Evolutionary conservation across 2,329 filamentous ascomycete genomes (phyloP), one percentile per base, ranked within the genome.

Genomic region (Fusarium armeniacum): DNA sequence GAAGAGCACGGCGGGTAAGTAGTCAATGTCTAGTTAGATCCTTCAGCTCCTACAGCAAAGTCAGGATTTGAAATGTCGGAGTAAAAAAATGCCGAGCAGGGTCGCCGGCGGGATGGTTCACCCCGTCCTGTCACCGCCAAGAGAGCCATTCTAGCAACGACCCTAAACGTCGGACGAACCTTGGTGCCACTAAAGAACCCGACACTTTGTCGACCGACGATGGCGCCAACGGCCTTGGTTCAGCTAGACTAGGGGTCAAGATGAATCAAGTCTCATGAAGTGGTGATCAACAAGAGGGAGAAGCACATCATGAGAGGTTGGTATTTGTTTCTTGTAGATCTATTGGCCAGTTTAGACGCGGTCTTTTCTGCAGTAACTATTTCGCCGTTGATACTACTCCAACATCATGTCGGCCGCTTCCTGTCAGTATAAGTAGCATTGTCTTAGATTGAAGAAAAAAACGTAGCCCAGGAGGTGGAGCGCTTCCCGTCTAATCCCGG

Each of bases 221-320:
- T 65, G 52, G 55, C 52, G 65, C 54, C 68, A 67, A 62, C 38
- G 38, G 67, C 74, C 67, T 70, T 49, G 60, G 44, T 58, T 65
- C 70, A 74, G 72, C 72, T 71, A 62, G 32, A 44, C 65, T 68
- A 22, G 58, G 72, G 67, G 49, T 67, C 45, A 22, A 36, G 57
- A 58, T 46, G 24, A 53, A 20, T 35, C n/a, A 44, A 32, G 26
- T 22, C 44, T 26, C 35, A 6, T 36, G 26, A 28, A 28, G 10
- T 26, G 22, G 33, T 13, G 24, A 51, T n/a, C 18, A 51, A 5
- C 33, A 38, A 26, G 33, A 28, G 24, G 22, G 22, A 26, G 18
- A 26, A 50, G 22, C 32, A 50, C 47, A 50, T 50, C 15, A 18
- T 18, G 24, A 18, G 32, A 50, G 22, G 47, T 36, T 24, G 38